A percentile compares a stretch with the other conserved stretches of the same genome.
Evolutionary conservation across 108 stramenopile genomes (phyloP).

Genomic region (Stephanodiscus triporus): DNA sequence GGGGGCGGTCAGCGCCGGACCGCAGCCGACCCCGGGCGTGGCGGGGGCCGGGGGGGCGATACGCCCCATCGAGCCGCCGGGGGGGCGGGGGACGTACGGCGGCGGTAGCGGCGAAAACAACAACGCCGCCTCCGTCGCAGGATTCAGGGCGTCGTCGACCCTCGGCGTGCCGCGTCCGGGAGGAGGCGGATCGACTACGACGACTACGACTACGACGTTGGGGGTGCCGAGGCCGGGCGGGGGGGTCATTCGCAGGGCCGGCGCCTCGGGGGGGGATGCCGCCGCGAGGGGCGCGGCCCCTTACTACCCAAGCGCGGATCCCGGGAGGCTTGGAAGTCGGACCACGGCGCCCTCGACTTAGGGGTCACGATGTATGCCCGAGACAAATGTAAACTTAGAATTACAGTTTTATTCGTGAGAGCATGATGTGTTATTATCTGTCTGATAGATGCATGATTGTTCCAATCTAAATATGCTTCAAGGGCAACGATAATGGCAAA

Average conservation of each 20-base stretch:
- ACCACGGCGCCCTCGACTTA: conserved; percentile 20
- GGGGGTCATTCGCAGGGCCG: conserved; percentile 67
- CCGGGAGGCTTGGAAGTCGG: conserved; percentile 66
- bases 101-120: conserved; percentile 23
- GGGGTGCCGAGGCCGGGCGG: conserved; percentile 74
- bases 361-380: too few relatives aligned
- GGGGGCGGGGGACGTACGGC: conserved; percentile 38
- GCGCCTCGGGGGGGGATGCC: conserved; percentile 41
- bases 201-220: too few relatives aligned
- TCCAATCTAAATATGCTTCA: too few relatives aligned
- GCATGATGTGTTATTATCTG: too few relatives aligned
- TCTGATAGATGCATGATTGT: too few relatives aligned
- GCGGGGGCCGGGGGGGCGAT: conserved; percentile 50
- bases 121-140: conserved; percentile 53
- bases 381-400: too few relatives aligned
- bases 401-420: too few relatives aligned
- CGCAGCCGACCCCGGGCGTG: conserved; percentile 37
- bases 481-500: too few relatives aligned
- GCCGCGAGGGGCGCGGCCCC: conserved; percentile 62
- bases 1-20: conserved; percentile 55
- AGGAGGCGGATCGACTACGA: conserved; percentile 7
- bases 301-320: conserved; percentile 88
- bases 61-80: conserved; percentile 40
- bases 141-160: conserved; percentile 52
- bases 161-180: conserved; percentile 44